phyloP scores from a whole-genome alignment of 768 basidiomycete genomes.

The Collybiopsis luxurians region DNA sequence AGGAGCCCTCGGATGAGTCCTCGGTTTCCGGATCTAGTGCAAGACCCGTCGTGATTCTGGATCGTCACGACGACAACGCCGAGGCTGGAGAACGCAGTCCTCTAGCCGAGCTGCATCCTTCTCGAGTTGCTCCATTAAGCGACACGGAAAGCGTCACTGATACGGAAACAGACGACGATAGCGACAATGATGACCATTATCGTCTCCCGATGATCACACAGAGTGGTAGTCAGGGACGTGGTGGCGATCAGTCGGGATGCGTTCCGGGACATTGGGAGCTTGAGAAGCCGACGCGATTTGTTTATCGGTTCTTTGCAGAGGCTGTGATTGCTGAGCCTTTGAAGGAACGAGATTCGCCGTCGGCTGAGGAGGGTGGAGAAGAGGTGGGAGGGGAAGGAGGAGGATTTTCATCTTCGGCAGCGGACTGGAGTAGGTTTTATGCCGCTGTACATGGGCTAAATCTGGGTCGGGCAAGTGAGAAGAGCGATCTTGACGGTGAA shows the following conservation, averaged over 20 bases:
- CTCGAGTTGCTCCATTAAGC: not conserved
- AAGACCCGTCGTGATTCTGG: not conserved
- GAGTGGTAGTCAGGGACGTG: too few species aligned
- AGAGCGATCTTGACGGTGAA: too few species aligned
- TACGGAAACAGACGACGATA: not conserved
- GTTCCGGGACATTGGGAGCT: not conserved
- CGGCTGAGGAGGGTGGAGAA: not conserved
- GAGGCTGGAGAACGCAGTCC: not conserved
- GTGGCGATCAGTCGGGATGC: not conserved
- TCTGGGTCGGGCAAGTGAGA: too few species aligned
- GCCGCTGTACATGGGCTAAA: not conserved
- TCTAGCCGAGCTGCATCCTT: not conserved
- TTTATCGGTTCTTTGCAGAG: slow-evolving; percentile 3
- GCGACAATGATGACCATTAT: slow-evolving; percentile 3
- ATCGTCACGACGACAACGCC: not conserved
- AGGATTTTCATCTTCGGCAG: not conserved
- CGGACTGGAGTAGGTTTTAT: not conserved
- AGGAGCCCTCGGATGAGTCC: not conserved
- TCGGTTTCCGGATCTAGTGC: not conserved
- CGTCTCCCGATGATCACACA: slow-evolving; percentile 5
- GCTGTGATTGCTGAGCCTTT: slow-evolving; percentile 3
- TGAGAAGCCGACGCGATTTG: not conserved
- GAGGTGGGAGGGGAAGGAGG: not conserved
- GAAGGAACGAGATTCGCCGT: too few species aligned
- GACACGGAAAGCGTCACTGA: not conserved